Evolutionary conservation across 2,329 filamentous ascomycete genomes (phyloP).

Genomic region (Chaetomiaceae sp.): DNA sequence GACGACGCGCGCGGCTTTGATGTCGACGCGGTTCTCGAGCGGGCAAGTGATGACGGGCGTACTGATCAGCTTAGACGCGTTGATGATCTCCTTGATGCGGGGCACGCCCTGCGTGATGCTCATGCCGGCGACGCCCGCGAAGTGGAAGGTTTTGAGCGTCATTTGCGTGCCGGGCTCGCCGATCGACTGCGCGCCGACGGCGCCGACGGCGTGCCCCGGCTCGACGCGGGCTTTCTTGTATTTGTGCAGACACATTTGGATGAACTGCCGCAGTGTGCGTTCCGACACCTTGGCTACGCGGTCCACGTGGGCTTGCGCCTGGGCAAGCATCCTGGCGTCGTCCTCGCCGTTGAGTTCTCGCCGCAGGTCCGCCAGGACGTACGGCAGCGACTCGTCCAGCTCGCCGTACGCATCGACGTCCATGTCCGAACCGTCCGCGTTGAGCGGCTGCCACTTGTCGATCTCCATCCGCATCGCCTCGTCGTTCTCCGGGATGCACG

Average conservation of each 20-base stretch:
- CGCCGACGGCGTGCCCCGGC: conserved; percentile 91
- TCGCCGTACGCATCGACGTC: conserved; percentile 17
- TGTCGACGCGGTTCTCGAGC: conserved; percentile 66
- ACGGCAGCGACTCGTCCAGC: conserved; percentile 4
- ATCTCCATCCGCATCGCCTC: conserved; percentile 24
- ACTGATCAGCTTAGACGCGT: conserved; percentile 87
- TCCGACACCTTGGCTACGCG: conserved; percentile 79
- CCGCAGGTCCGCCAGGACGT: conserved; percentile 10
- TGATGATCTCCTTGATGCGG: conserved; percentile 99
- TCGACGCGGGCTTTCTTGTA: conserved; percentile 89
- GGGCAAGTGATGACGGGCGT: conserved; percentile 90
- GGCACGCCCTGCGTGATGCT: conserved; percentile 98
- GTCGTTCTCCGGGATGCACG: conserved; percentile 22
- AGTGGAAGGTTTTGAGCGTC: conserved; percentile 99
- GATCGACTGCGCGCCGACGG: conserved; percentile 94
- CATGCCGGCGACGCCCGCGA: conserved; percentile 98
- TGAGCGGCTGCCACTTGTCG: conserved; percentile 13
- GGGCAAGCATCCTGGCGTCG: conserved; percentile 22
- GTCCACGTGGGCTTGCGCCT: conserved; percentile 43
- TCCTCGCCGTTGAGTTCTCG: conserved; percentile 5
- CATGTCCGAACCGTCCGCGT: conserved; percentile 7
- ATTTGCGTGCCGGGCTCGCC: conserved; percentile 98
- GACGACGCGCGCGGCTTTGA: conserved; percentile 79
- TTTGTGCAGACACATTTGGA: conserved; percentile 77
- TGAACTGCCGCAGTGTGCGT: conserved; percentile 66